A percentile compares a stretch with the other conserved stretches of the same genome.
Conservation (phyloP, 2,329 filamentous ascomycete species). For the Alternaria postmessia region DNA sequence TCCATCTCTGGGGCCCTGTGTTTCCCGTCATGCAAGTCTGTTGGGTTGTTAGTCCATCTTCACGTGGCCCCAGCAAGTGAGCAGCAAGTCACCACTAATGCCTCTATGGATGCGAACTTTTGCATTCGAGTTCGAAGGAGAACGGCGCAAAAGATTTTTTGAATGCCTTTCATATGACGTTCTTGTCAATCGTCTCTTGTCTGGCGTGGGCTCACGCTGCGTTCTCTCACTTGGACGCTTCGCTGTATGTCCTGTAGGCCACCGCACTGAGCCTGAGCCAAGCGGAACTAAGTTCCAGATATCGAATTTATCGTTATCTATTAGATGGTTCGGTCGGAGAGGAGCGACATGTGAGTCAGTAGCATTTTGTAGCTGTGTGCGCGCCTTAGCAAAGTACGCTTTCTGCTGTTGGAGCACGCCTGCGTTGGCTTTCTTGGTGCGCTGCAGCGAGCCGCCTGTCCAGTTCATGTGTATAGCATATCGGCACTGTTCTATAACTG, state of each 20-base stretch:
- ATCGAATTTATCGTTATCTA: constrained; percentile 15
- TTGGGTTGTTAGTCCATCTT: neutral
- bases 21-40: constrained; percentile 15
- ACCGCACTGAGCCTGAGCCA: constrained; percentile 19
- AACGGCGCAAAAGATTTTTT: neutral
- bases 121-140: neutral
- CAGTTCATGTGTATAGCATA: constrained; percentile 54
- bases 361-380: constrained; percentile 41
- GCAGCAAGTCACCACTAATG: neutral
- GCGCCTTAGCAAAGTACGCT: constrained; percentile 56
- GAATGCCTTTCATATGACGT: neutral
- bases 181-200: neutral
- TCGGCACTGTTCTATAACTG: neutral
- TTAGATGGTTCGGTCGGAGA: constrained; percentile 38
- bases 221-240: constrained; percentile 1
- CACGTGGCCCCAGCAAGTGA: neutral
- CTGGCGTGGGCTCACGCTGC: neutral
- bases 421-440: constrained; percentile 49
- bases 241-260: constrained; percentile 17
- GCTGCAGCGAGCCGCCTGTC: constrained; percentile 57
- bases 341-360: constrained; percentile 19
- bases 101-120: constrained; percentile 1
- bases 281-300: constrained; percentile 13
- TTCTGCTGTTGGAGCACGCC: constrained; percentile 53
- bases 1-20: constrained; percentile 12